Percentiles rank a stretch among this genome's conserved stretches.
Conservation (phyloP, 108 stramenopile genomes). For the Nannochloropsis oceanica region DNA sequence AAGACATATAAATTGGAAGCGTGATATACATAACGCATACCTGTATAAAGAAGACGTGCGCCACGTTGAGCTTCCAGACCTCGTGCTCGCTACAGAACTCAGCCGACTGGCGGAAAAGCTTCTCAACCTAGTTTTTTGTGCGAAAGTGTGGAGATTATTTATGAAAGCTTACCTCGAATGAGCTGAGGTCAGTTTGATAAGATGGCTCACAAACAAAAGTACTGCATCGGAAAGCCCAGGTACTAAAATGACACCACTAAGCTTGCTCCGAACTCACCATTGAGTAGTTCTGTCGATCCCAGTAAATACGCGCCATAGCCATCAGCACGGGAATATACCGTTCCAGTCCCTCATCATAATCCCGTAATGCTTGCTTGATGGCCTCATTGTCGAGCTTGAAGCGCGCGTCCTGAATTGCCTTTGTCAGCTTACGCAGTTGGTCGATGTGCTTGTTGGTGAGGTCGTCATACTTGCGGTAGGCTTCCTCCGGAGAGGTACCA, state of each 20-base stretch:
- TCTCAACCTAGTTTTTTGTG: slow-evolving; percentile 31
- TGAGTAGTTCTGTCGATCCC: slow-evolving; percentile 64
- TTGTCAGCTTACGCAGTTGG: slow-evolving; percentile 47
- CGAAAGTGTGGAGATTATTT: no score
- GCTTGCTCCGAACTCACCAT: slow-evolving; percentile 12
- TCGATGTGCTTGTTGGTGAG: slow-evolving; percentile 50
- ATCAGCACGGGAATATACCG: slow-evolving; percentile 56
- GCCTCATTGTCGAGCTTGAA: slow-evolving; percentile 36
- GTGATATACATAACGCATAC: slow-evolving; percentile 8
- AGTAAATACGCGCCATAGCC: slow-evolving; percentile 62
- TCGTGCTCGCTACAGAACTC: slow-evolving; percentile 64
- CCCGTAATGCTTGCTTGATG: slow-evolving; percentile 29
- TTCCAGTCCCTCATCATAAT: slow-evolving; percentile 55
- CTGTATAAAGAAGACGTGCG: slow-evolving; percentile 68
- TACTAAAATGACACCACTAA: no score
- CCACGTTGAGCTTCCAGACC: slow-evolving; percentile 61
- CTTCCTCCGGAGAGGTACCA: slow-evolving; percentile 54
- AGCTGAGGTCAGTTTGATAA: no score
- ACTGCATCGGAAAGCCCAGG: no score
- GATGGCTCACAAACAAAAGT: no score
- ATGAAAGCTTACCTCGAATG: no score
- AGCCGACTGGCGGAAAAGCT: slow-evolving; percentile 50
- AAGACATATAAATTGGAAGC: background rate
- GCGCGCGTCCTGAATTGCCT: slow-evolving; percentile 48
- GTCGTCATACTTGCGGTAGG: slow-evolving; percentile 45